Evolutionary conservation across 2,329 filamentous ascomycete genomes (phyloP), one percentile per base, ranked within the genome.

Genomic region (Triangularia setosa): DNA sequence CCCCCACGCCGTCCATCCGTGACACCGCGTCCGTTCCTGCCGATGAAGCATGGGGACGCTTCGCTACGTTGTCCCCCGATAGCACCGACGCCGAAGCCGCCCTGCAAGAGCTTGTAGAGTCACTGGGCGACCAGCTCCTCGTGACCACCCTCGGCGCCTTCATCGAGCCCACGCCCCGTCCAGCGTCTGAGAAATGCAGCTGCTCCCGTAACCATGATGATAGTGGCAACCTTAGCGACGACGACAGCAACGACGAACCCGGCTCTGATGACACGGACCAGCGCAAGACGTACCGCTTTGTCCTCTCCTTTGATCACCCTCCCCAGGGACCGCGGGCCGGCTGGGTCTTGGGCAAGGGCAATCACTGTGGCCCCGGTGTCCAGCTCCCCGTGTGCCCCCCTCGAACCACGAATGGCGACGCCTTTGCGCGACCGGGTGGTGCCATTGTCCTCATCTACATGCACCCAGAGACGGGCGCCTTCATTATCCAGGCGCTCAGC

Each of bases 241-340:
- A 54, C 52, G 52, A 54, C 52, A 54, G 16, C 52, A n/a, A 54
- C 52, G 52, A 54, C 52, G 52, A 54, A 54, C 11, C 52, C 52
- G 52, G 16, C 52, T n/a, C 52, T 54, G 18, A 24, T 11, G 16
- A 54, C 18, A 18, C 52, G 21, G 16, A 54, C 52, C 52, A 54
- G 52, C 12, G 52, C 52, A 54, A 54, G 52, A 54, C 16, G 21
- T 54, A 54, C 18, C 52, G 52, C 52, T 54, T 54, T 24, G 52
- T 54, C 14, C 52, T 54, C 52, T 54, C 52, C 52, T 54, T 54
- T 24, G 52, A 54, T 54, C 52, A 54, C 52, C 52, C 52, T 54
- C 52, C 52, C 52, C 2, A 23, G 52, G 52, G 52, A 23, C 52
- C 52, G 21, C 52, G 52, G 52, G 52, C 52, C 16, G 52, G 52